A percentile compares a stretch with the other conserved stretches of the same genome.
phyloP scores from a whole-genome alignment of 331 rosid species.

The Phaseolus coccineus region DNA sequence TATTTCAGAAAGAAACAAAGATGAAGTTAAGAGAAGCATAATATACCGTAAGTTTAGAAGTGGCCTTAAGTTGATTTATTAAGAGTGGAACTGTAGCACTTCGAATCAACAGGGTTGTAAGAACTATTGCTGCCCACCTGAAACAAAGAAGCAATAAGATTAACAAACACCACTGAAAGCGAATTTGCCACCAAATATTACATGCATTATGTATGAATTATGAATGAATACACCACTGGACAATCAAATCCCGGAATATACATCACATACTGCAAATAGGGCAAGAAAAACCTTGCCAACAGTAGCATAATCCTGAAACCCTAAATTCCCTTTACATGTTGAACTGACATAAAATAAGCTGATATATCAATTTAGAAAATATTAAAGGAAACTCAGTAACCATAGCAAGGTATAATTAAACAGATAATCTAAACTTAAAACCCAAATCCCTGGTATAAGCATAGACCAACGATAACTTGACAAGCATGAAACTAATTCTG shows the following conservation, averaged over 20 bases:
- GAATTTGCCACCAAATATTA: conserved; percentile 25
- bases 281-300: conserved; percentile 21
- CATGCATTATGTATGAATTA: background rate
- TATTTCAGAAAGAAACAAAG: conserved; percentile 32
- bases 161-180: conserved; percentile 32
- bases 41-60: conserved; percentile 79
- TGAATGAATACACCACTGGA: conserved; percentile 19
- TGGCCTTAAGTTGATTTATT: conserved; percentile 82
- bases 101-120: conserved; percentile 78
- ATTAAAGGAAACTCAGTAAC: conserved; percentile 33
- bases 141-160: conserved; percentile 40
- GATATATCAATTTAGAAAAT: conserved; percentile 17
- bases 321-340: conserved; percentile 8
- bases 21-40: conserved; percentile 37
- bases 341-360: conserved; percentile 25
- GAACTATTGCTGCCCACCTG: conserved; percentile 91
- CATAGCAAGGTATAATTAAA: conserved; percentile 16
- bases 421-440: background rate
- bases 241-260: conserved; percentile 10
- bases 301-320: conserved; percentile 1
- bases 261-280: conserved; percentile 27
- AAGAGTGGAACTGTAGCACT: conserved; percentile 67
- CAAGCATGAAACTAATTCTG: conserved; percentile 4
- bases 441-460: background rate
- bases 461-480: background rate